Base-by-base conservation (phyloP, 345 rosid species). In the Eutrema yunnanense region DNA sequence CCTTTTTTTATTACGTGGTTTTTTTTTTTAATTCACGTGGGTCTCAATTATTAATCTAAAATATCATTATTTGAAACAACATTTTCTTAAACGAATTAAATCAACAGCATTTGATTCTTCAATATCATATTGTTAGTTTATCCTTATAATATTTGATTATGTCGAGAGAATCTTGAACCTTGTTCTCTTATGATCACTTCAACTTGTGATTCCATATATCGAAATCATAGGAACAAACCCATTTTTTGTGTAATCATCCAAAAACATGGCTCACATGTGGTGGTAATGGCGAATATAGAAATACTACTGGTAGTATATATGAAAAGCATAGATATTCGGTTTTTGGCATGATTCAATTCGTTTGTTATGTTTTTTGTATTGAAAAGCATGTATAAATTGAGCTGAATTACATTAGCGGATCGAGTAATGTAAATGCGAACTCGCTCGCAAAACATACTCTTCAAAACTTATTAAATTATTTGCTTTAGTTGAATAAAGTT, bases 201-300 rank as follows among this genome's bases (percentile, higher is more conserved):
- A 62, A 68, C 70, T 54, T 69, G 69, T 30, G 34, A 8, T 69
- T 53, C 34, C 44, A 47, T 63, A 54, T 27, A 63, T 27, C 12
- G 7, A 47, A 55, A 70, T 56, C 48, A 71, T 71, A 29, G 6
- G 66, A 70, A 56, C 54, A 62, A 70, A 41, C 66, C 40, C 66
- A 64, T 14, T 11, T 34, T 4, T 49, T 49, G 33, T 56, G 75
- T 50, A 64, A 76, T 63, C 68, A 71, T 64, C 53, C 62, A 33
- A 64, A 42, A 57, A 75, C 80, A 57, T 64, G 37, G 46, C 72
- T 70, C 67, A 76, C 76, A 76, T 71, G 72, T 50, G 71, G 65
- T 76, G 76, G 79, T 49, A 16, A 16, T 16, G 16, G 16, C 16
- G 16, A 16, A 16, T 16, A 0, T 16, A 16, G 0, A 16, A 16